Base-by-base conservation (phyloP, 129 eudicot genomes). In the Flaveria trinervia region DNA sequence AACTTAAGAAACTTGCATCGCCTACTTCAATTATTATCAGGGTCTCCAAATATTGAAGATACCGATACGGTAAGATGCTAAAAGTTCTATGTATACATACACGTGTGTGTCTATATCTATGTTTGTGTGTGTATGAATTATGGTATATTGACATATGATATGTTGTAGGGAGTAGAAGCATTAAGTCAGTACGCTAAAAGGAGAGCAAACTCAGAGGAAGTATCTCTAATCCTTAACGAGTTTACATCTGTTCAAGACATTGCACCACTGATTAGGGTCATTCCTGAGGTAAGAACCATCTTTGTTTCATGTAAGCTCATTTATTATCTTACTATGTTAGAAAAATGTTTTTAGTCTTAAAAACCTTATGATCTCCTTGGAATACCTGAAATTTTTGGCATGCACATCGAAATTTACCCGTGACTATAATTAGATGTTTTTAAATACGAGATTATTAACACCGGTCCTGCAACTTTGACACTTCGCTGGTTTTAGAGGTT, bases 1-100 rank as follows among this genome's bases (percentile, higher is more conserved):
- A 93, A 93, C 82, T 86, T 93, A 81, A 89, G 89, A 86, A 93
- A 82, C 86, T 82, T 93, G 68, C 85, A 51, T 30, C 96, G 96
- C 70, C 87, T 93, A 48, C 64, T 91, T 81, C 83, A 74, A 7
- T 83, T 93, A 81, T 55, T 93, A 68, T 82, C 91, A 62, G 96
- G 88, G 59, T 43, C 82, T 55, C 90, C 61, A 79, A 71, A 82
- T 55, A 77, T 68, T 75, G 89, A 74, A 69, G 84, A 82, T 36
- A 39, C 84, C 26, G 76, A 68, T 6, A 66, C 14, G 73, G 96
- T 90, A 90, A 84, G 88, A 74, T n/a, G 73, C 95, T 80, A 78
- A 84, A 81, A 51, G 59, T 76, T 67, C 75, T 39, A 28, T 62
- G 17, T 61, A 3, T 65, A 55, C 22, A 55, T 18, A 17, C 9